Conservation (phyloP, 2,329 filamentous ascomycete species). For the Talaromyces verruculosus region DNA sequence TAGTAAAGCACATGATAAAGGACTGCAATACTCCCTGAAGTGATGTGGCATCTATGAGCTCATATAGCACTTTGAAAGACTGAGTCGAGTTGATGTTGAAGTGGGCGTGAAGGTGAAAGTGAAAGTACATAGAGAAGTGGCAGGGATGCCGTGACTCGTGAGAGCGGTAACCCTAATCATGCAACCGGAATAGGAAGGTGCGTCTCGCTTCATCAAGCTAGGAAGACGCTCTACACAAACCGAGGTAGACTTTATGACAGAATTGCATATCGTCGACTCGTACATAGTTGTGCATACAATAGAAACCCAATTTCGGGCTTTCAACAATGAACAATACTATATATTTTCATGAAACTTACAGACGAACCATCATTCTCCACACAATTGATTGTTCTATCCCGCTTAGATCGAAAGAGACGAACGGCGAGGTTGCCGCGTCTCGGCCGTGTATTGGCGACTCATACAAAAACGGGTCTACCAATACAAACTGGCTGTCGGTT, state of each 20-base stretch:
- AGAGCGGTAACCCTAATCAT: neutral
- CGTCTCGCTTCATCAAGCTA: neutral
- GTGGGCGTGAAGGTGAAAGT: neutral
- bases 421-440: neutral
- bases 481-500: neutral
- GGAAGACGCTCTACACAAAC: neutral
- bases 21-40: neutral
- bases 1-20: neutral
- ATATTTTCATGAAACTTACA: neutral
- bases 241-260: neutral
- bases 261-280: no score
- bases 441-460: neutral
- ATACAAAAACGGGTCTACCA: neutral
- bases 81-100: neutral
- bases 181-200: neutral
- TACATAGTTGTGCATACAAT: neutral
- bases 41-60: neutral
- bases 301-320: neutral
- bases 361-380: neutral
- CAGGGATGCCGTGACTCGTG: neutral
- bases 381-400: neutral
- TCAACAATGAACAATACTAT: neutral
- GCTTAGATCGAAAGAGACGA: neutral
- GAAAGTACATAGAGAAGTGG: no score
- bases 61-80: no score